These are phyloP conservation scores for Claviceps humidiphila DNA, from an alignment of 2,329 filamentous ascomycete species.

Conservation along the genomic window DNA sequence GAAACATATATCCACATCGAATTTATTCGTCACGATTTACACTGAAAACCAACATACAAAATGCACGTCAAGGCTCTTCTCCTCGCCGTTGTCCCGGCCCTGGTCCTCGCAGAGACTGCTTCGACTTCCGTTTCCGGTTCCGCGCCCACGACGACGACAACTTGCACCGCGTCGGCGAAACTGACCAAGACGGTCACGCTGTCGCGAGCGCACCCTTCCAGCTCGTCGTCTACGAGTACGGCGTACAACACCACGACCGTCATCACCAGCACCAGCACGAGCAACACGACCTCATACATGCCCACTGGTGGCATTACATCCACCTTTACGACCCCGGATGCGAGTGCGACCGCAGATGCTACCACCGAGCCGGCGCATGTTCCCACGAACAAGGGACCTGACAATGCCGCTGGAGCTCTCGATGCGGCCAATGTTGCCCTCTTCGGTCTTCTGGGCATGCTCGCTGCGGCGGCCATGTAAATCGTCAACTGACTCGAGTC, in stretches of 20 bases:
- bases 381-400: slow-evolving; percentile 20
- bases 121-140: neutral
- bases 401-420: slow-evolving; percentile 30
- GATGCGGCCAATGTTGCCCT: slow-evolving; percentile 31
- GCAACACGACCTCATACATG: slow-evolving; percentile 16
- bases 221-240: slow-evolving; percentile 7
- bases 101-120: slow-evolving; percentile 33
- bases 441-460: slow-evolving; percentile 36
- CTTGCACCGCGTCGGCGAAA: slow-evolving; percentile 13
- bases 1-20: neutral
- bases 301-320: slow-evolving; percentile 13
- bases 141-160: no score
- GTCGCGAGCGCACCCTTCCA: slow-evolving; percentile 29
- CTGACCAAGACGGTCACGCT: slow-evolving; percentile 40
- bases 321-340: slow-evolving; percentile 9
- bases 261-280: neutral
- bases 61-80: slow-evolving; percentile 26
- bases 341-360: slow-evolving; percentile 9
- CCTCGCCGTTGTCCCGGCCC: slow-evolving; percentile 37
- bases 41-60: neutral
- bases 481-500: neutral
- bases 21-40: neutral
- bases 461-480: slow-evolving; percentile 40
- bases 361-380: slow-evolving; percentile 9
- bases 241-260: neutral